phyloP scores from a whole-genome alignment of 352 stramenopile species.

The Pythium angustatum region DNA sequence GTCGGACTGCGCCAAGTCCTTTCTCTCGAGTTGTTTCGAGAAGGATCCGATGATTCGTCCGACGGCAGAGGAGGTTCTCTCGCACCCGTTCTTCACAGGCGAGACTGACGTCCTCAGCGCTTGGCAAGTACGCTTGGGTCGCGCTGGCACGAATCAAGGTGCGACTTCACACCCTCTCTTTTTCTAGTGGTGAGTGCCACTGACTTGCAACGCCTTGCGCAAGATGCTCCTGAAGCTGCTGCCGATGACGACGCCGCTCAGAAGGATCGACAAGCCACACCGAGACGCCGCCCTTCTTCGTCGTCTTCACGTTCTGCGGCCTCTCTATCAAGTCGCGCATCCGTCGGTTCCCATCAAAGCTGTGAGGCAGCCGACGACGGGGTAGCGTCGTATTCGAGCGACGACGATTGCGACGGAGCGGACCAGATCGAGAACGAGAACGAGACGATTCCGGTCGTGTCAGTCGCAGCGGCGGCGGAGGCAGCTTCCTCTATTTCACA shows the following conservation, averaged over 20 bases:
- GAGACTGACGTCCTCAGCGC: neutral
- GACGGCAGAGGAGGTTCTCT: conserved; percentile 84
- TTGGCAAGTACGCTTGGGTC: neutral
- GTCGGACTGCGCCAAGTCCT: conserved; percentile 41
- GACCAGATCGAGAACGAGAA: neutral
- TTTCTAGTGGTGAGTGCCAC: too few species aligned
- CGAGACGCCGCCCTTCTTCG: neutral
- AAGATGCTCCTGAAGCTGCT: neutral
- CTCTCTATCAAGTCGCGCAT: neutral
- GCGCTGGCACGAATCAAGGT: neutral
- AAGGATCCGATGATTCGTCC: conserved; percentile 72
- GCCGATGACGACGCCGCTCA: neutral
- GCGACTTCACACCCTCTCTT: neutral
- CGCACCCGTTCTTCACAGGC: conserved; percentile 46
- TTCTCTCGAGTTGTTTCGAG: conserved; percentile 59
- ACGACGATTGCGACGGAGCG: conserved; percentile 2
- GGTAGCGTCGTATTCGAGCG: neutral
- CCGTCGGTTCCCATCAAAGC: neutral
- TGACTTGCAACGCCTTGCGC: too few species aligned
- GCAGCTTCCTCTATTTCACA: too few species aligned
- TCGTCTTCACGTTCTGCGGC: neutral
- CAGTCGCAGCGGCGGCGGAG: too few species aligned
- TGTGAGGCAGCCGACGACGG: conserved; percentile 4
- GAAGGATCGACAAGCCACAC: neutral
- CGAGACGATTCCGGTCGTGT: neutral